Conservation (phyloP, 495 filamentous ascomycete species). For the Talaromyces liani region DNA sequence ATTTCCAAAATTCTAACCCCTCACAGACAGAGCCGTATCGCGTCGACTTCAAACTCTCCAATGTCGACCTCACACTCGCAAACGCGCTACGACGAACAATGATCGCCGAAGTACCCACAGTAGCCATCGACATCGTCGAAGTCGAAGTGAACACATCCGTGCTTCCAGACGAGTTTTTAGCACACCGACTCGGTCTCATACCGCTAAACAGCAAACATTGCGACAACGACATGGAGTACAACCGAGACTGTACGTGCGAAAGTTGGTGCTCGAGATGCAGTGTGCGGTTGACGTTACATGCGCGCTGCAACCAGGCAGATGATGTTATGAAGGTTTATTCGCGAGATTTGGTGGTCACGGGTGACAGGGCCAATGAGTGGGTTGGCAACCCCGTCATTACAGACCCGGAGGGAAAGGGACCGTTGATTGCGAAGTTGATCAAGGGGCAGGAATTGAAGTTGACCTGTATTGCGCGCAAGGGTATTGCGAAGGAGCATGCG, state of each 20-base stretch:
- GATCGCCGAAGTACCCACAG: slow-evolving; percentile 88
- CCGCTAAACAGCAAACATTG: slow-evolving; percentile 79
- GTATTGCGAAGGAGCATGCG: slow-evolving; percentile 96
- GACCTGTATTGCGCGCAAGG: slow-evolving; percentile 93
- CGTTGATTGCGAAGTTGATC: slow-evolving; percentile 80
- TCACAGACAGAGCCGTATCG: slow-evolving; percentile 56
- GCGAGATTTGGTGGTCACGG: slow-evolving; percentile 65
- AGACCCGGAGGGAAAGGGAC: slow-evolving; percentile 71
- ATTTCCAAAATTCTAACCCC: slow-evolving; percentile 7
- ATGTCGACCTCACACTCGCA: slow-evolving; percentile 79
- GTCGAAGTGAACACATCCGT: slow-evolving; percentile 90
- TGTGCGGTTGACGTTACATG: slow-evolving; percentile 73
- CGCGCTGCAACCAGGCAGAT: slow-evolving; percentile 65
- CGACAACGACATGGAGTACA: slow-evolving; percentile 74
- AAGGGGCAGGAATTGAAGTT: slow-evolving; percentile 83
- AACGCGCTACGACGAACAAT: slow-evolving; percentile 91
- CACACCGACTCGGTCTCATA: slow-evolving; percentile 86
- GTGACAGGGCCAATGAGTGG: slow-evolving; percentile 55
- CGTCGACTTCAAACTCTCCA: slow-evolving; percentile 75
- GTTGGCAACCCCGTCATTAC: slow-evolving; percentile 81
- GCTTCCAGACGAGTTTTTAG: slow-evolving; percentile 90
- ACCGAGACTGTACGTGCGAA: slow-evolving; percentile 95
- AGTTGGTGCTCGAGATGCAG: slow-evolving; percentile 85
- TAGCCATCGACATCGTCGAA: slow-evolving; percentile 93
- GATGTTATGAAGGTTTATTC: slow-evolving; percentile 89